These are phyloP conservation scores for Serendipita sp. DNA, from an alignment of 1,284 basidiomycete genomes.

Conservation along the genomic window DNA sequence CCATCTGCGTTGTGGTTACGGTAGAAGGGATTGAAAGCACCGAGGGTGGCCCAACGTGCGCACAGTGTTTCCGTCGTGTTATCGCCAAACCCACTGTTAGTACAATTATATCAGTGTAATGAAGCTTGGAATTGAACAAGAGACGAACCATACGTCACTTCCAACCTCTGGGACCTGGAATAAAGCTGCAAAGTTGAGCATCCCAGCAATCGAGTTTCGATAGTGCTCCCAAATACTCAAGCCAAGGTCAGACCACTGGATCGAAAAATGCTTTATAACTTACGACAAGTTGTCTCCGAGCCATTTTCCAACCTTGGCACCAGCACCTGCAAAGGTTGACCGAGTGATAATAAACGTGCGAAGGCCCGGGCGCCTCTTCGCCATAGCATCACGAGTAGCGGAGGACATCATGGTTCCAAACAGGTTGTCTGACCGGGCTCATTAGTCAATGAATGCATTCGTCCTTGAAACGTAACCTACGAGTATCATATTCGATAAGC, in stretches of 20 bases:
- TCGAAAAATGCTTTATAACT: conserved; percentile 13
- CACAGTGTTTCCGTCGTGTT: conserved; percentile 73
- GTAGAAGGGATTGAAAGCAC: conserved; percentile 62
- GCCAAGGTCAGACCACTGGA: neutral
- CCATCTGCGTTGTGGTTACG: conserved; percentile 50
- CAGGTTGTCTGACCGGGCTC: conserved; percentile 33
- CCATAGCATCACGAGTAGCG: conserved; percentile 45
- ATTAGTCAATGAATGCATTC: neutral
- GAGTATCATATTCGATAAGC: conserved; percentile 46
- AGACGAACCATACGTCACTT: conserved; percentile 50
- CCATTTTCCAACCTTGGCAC: conserved; percentile 52
- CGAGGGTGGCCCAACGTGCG: conserved; percentile 68
- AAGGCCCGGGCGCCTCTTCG: conserved; percentile 39
- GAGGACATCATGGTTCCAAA: conserved; percentile 61
- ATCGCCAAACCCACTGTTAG: conserved; percentile 25
- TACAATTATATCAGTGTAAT: conserved; percentile 7
- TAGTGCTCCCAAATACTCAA: neutral
- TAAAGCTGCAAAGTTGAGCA: conserved; percentile 28
- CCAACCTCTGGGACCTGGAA: conserved; percentile 63
- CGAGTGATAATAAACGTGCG: conserved; percentile 50
- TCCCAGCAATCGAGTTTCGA: neutral
- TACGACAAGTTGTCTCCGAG: conserved; percentile 21
- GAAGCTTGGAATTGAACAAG: neutral
- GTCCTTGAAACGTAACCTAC: conserved; percentile 16
- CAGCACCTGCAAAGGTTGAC: conserved; percentile 51